Evolutionary conservation across 148 eudicot species (phyloP).

Genomic region (Fagopyrum tataricum): DNA sequence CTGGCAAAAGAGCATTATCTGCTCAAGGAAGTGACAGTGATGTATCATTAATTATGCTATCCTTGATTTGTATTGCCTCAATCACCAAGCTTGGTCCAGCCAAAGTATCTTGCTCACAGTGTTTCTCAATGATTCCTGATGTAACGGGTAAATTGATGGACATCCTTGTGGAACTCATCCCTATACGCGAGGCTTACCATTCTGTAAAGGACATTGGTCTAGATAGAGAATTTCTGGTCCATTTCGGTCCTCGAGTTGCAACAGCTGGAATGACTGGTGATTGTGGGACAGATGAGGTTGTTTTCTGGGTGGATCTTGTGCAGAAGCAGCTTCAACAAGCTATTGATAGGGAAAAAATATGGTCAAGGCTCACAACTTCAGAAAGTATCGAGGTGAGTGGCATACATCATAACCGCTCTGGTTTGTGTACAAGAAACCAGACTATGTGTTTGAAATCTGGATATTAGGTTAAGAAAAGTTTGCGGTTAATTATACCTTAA

Average conservation of each 20-base stretch:
- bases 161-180: constrained; percentile 57
- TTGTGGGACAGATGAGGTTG: constrained; percentile 60
- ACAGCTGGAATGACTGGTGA: constrained; percentile 57
- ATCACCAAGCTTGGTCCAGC: constrained; percentile 85
- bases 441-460: neutral
- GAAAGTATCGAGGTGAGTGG: constrained; percentile 88
- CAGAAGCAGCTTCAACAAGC: constrained; percentile 90
- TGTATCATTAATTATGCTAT: constrained; percentile 63
- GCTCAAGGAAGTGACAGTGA: constrained; percentile 55
- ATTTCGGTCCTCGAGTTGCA: constrained; percentile 93
- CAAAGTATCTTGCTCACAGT: constrained; percentile 76
- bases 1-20: constrained; percentile 34
- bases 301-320: constrained; percentile 81
- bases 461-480: neutral
- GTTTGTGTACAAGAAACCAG: constrained; percentile 1
- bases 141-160: constrained; percentile 81
- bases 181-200: constrained; percentile 67
- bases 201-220: constrained; percentile 74
- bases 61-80: constrained; percentile 66
- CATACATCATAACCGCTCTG: neutral
- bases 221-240: constrained; percentile 73
- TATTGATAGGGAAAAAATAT: constrained; percentile 81
- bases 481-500: neutral
- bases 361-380: constrained; percentile 90
- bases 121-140: constrained; percentile 77